A percentile compares a stretch with the other conserved stretches of the same genome.
phyloP scores from a whole-genome alignment of 345 rosid genomes.

The Eucalyptus curtisii region DNA sequence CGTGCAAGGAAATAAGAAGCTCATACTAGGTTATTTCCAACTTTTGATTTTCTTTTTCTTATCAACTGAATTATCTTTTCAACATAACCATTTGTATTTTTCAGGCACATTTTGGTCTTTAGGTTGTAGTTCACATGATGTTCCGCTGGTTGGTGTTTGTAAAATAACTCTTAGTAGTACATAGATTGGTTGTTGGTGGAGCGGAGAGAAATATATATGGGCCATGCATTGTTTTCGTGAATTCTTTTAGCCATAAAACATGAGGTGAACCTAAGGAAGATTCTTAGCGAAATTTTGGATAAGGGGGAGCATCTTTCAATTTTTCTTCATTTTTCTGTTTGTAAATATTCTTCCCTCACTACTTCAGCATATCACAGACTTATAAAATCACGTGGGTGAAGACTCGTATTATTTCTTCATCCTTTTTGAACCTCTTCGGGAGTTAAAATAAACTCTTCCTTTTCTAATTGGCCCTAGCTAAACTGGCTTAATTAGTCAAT shows the following conservation, averaged over 20 bases:
- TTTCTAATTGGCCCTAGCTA: neutral
- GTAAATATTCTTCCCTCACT: neutral
- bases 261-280: neutral
- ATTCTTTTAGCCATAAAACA: neutral
- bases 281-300: neutral
- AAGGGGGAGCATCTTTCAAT: neutral
- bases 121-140: neutral
- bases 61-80: neutral
- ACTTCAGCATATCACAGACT: neutral
- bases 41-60: neutral
- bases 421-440: neutral
- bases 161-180: neutral
- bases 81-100: neutral
- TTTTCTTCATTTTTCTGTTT: neutral
- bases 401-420: neutral
- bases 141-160: neutral
- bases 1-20: constrained; percentile 89
- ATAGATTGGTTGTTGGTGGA: neutral
- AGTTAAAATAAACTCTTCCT: neutral
- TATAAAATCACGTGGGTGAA: neutral
- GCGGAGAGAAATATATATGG: neutral
- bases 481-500: neutral
- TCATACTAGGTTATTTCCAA: constrained; percentile 43
- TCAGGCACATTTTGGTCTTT: neutral
- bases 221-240: neutral